Evolutionary conservation across 225 moss, liverwort and hornwort species (phyloP).

Genomic region (Anthoceros angustus): DNA sequence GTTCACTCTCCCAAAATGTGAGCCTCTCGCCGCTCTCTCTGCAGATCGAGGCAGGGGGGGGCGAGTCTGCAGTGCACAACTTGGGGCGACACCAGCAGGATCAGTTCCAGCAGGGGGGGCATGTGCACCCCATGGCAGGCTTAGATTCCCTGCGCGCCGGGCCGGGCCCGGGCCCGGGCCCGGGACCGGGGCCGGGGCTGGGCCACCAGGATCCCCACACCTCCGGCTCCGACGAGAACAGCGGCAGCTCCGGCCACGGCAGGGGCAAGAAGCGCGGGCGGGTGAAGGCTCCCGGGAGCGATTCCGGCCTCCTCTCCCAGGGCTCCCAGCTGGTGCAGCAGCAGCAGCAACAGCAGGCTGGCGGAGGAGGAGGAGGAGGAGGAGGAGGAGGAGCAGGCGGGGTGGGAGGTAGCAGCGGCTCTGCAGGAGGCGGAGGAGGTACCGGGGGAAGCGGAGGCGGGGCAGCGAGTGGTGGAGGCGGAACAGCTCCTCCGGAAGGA

Average conservation of each 20-base stretch:
- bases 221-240: constrained; percentile 91
- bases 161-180: not conserved
- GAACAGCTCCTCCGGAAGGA: not conserved
- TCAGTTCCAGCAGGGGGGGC: not conserved
- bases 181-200: not conserved
- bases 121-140: constrained; percentile 1
- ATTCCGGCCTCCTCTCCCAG: not conserved
- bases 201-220: constrained; percentile 22
- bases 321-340: not conserved
- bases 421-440: not conserved
- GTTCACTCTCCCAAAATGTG: constrained; percentile 3
- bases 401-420: not conserved
- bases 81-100: not conserved
- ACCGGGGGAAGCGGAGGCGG: not conserved
- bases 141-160: constrained; percentile 1
- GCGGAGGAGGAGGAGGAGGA: constrained; percentile 12
- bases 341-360: constrained; percentile 29
- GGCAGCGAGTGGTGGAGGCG: not conserved
- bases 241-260: constrained; percentile 44
- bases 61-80: not conserved
- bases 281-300: constrained; percentile 2
- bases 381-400: constrained; percentile 47
- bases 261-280: constrained; percentile 53
- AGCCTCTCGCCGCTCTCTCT: constrained; percentile 6
- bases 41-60: constrained; percentile 5